Percentiles rank a stretch among this genome's conserved stretches.
Evolutionary conservation across 2,329 filamentous ascomycete genomes (phyloP).

Genomic region (Cercospora zeae-maydis): DNA sequence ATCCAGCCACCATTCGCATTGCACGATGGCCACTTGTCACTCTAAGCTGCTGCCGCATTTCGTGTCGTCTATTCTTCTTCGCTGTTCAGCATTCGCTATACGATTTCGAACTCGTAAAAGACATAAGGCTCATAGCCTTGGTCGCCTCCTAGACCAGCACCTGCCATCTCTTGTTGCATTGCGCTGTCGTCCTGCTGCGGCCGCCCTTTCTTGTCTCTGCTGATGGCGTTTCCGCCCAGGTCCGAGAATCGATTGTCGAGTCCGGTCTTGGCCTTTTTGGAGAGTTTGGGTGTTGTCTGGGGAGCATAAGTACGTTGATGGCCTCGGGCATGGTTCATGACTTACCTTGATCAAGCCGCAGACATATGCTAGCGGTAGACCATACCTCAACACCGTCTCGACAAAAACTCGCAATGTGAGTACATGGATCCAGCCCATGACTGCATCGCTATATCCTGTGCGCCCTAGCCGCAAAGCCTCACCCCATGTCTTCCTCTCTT

Average conservation of each 20-base stretch:
- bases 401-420: slow-evolving; percentile 90
- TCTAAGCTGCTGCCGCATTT: neutral
- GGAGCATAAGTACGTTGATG: neutral
- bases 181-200: slow-evolving; percentile 84
- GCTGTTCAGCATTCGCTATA: slow-evolving; percentile 35
- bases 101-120: slow-evolving; percentile 90
- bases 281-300: slow-evolving; percentile 77
- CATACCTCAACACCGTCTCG: slow-evolving; percentile 95
- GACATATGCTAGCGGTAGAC: slow-evolving; percentile 84
- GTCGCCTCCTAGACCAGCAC: slow-evolving; percentile 65
- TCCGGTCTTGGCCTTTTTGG: slow-evolving; percentile 63
- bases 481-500: slow-evolving; percentile 89
- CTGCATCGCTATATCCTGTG: slow-evolving; percentile 92
- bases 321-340: neutral
- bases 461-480: slow-evolving; percentile 82
- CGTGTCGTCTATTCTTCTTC: neutral
- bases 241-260: slow-evolving; percentile 86
- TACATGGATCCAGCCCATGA: slow-evolving; percentile 95
- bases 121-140: slow-evolving; percentile 93
- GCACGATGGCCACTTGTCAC: neutral
- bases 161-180: slow-evolving; percentile 77
- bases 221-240: slow-evolving; percentile 89
- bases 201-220: slow-evolving; percentile 87
- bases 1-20: neutral
- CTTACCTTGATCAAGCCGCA: slow-evolving; percentile 77